These are phyloP conservation scores for Mycena metata DNA, from an alignment of 768 basidiomycete genomes.

Conservation along the genomic window DNA sequence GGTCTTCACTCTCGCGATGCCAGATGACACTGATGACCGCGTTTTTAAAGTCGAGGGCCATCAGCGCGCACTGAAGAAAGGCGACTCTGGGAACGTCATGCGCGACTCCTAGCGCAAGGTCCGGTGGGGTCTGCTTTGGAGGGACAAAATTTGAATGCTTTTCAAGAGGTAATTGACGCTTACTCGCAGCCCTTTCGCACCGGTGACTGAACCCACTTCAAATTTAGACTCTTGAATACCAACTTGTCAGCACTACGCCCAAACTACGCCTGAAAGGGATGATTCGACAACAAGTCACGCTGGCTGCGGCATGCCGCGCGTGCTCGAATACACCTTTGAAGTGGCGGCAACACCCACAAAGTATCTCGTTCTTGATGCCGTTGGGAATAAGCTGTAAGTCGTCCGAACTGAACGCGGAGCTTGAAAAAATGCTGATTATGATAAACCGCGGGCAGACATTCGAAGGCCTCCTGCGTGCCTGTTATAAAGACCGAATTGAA, in stretches of 20 bases:
- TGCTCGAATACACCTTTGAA: constrained; percentile 3
- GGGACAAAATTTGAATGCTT: constrained; percentile 2
- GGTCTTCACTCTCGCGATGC: neutral
- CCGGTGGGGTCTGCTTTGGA: constrained; percentile 14
- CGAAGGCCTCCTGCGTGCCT: constrained; percentile 14
- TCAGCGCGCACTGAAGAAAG: constrained; percentile 9
- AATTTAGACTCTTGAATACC: neutral
- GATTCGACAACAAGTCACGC: neutral
- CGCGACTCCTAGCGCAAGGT: constrained; percentile 21
- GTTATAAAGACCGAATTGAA: constrained; percentile 14
- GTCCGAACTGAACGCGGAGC: neutral
- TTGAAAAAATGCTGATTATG: neutral
- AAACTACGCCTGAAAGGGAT: neutral
- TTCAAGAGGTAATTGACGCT: constrained; percentile 1
- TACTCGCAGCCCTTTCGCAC: constrained; percentile 4
- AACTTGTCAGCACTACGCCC: neutral
- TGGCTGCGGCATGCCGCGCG: constrained; percentile 1
- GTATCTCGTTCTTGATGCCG: constrained; percentile 22
- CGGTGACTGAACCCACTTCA: neutral
- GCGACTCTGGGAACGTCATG: constrained; percentile 6
- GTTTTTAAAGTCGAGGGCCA: constrained; percentile 7
- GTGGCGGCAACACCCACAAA: constrained; percentile 13
- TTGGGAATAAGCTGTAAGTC: constrained; percentile 16
- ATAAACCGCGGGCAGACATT: neutral
- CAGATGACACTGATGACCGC: neutral